Percentiles rank a stretch among this genome's conserved stretches.
These are phyloP conservation scores for Metschnikowia kofuensis DNA, from an alignment of 805 yeast genomes.

Conservation along the genomic window DNA sequence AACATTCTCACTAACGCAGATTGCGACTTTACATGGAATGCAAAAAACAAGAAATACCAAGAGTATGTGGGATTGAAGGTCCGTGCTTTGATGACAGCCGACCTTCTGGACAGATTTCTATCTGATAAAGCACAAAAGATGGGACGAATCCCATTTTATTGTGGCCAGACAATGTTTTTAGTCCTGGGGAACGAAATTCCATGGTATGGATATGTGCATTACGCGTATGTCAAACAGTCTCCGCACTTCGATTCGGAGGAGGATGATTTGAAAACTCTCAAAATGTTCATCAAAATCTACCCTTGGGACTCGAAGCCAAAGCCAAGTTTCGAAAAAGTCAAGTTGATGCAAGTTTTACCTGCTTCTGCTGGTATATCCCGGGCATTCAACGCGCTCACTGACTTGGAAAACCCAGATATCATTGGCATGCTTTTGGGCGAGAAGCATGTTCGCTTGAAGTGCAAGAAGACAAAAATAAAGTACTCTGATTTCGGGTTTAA, in stretches of 20 bases:
- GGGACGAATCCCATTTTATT: background rate
- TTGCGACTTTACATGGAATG: background rate
- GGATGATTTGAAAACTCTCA: background rate
- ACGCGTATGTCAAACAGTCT: background rate
- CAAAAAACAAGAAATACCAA: background rate
- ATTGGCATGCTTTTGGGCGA: background rate
- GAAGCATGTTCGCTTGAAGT: slow-evolving; percentile 15
- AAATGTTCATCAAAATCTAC: background rate
- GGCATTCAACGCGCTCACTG: background rate
- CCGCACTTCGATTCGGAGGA: background rate
- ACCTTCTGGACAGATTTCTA: background rate
- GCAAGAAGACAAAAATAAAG: slow-evolving; percentile 1
- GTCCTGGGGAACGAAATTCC: background rate
- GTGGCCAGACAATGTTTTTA: slow-evolving; percentile 1
- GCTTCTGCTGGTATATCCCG: background rate
- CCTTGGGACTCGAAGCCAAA: background rate
- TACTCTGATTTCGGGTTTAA: slow-evolving; percentile 52
- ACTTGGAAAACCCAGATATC: background rate
- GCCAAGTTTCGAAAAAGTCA: background rate
- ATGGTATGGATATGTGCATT: background rate
- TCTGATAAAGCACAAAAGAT: background rate
- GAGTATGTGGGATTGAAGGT: background rate
- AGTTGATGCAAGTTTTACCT: background rate
- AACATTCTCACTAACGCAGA: background rate
- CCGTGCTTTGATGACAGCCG: background rate